A percentile compares a stretch with the other conserved stretches of the same genome.
Evolutionary conservation across 345 rosid genomes (phyloP).

Genomic region (Gossypium stocksii): DNA sequence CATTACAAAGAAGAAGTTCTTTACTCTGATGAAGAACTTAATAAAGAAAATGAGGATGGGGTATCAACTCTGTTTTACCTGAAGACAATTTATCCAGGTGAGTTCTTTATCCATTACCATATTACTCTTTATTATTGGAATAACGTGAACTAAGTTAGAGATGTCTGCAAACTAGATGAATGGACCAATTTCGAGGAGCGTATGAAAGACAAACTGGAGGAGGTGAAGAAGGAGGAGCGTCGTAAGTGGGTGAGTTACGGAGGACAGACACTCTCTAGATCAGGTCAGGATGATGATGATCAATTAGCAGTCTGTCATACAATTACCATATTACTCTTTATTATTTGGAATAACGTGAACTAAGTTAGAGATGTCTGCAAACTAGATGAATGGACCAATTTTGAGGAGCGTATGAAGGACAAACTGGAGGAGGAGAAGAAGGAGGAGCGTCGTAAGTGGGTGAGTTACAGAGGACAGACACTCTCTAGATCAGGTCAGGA

Average conservation of each 20-base stretch:
- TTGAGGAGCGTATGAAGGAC: slow-evolving; percentile 54
- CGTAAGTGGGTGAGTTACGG: slow-evolving; percentile 82
- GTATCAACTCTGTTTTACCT: slow-evolving; percentile 75
- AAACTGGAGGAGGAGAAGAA: slow-evolving; percentile 39
- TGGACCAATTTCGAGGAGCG: slow-evolving; percentile 73
- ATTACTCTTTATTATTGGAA: background rate
- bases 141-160: background rate
- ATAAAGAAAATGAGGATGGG: slow-evolving; percentile 73
- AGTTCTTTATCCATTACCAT: background rate
- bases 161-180: slow-evolving; percentile 41
- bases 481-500: slow-evolving; percentile 65
- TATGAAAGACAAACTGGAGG: slow-evolving; percentile 35
- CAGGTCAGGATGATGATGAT: slow-evolving; percentile 38
- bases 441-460: slow-evolving; percentile 77
- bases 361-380: background rate
- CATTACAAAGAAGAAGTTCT: slow-evolving; percentile 71
- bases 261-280: slow-evolving; percentile 79
- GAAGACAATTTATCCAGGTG: slow-evolving; percentile 84
- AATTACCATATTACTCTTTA: background rate
- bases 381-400: slow-evolving; percentile 74
- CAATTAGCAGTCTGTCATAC: background rate
- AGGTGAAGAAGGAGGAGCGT: slow-evolving; percentile 56
- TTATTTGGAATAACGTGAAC: background rate
- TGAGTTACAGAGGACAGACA: slow-evolving; percentile 80
- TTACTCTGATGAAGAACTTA: slow-evolving; percentile 50